Conservation (phyloP, 345 rosid genomes). For the Salix udensis region DNA sequence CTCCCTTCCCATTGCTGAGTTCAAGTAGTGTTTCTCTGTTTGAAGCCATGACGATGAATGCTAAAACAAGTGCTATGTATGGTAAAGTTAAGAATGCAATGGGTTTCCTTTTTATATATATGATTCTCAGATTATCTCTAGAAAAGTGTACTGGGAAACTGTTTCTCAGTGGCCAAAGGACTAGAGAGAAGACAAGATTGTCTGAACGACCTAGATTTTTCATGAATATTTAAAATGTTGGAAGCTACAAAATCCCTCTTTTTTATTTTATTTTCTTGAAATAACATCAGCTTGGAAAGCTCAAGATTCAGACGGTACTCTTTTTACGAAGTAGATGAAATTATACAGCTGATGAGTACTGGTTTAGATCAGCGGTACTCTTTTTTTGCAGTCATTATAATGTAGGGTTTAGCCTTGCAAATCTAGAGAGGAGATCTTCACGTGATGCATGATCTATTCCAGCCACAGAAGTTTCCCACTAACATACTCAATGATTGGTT, state of each 20-base stretch:
- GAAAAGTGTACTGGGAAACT: not conserved
- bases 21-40: conserved; percentile 29
- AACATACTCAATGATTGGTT: not conserved
- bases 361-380: too few relatives aligned
- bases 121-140: not conserved
- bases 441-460: not conserved
- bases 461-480: not conserved
- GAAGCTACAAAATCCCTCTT: not conserved
- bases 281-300: too few relatives aligned
- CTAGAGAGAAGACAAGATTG: not conserved
- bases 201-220: conserved; percentile 15
- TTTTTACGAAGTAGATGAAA: too few relatives aligned
- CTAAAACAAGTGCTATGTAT: not conserved
- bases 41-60: conserved; percentile 33
- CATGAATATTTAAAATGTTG: not conserved
- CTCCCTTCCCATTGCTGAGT: conserved; percentile 41
- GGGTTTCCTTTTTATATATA: conserved; percentile 19
- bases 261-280: too few relatives aligned
- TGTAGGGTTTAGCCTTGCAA: not conserved
- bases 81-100: not conserved
- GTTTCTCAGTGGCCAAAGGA: not conserved
- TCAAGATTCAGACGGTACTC: too few relatives aligned
- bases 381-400: not conserved
- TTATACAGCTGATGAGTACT: too few relatives aligned
- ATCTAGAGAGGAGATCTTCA: not conserved